These are phyloP conservation scores for Hericium coralloides DNA, from an alignment of 768 basidiomycete genomes.

Conservation along the genomic window DNA sequence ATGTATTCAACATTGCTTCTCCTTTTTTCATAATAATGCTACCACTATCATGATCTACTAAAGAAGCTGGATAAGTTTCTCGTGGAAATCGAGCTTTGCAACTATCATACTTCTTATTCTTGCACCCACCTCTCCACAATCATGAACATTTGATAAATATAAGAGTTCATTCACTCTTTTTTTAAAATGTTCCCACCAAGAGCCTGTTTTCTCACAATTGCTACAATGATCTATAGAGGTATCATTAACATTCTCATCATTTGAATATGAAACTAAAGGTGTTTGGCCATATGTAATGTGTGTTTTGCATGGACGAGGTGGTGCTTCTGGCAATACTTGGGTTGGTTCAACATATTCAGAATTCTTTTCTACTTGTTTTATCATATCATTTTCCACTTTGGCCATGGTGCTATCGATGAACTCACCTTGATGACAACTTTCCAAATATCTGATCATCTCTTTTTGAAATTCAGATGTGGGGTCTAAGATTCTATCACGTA, in stretches of 20 bases:
- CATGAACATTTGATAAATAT: constrained; percentile 5
- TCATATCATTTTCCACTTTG: not conserved
- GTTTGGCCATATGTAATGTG: too few relatives aligned
- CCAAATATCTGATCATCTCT: constrained; percentile 7
- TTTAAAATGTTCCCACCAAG: constrained; percentile 1
- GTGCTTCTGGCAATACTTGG: too few relatives aligned
- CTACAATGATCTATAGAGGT: not conserved
- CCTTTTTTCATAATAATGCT: constrained; percentile 20
- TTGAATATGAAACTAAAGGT: too few relatives aligned
- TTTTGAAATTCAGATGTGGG: constrained; percentile 5
- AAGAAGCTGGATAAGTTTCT: constrained; percentile 15
- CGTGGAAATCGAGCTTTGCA: constrained; percentile 31
- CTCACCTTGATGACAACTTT: constrained; percentile 9
- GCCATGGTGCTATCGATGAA: constrained; percentile 3
- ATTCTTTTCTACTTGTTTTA: too few relatives aligned
- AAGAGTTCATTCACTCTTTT: constrained; percentile 4
- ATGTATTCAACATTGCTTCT: constrained; percentile 30
- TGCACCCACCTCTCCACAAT: constrained; percentile 17
- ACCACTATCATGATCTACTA: constrained; percentile 22
- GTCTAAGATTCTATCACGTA: constrained; percentile 9
- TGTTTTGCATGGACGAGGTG: too few relatives aligned
- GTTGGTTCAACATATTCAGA: too few relatives aligned
- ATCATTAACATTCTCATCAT: too few relatives aligned
- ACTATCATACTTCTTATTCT: constrained; percentile 18
- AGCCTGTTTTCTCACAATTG: not conserved